Percentiles rank a stretch among this genome's conserved stretches.
These are phyloP conservation scores for Podaxis rugospora DNA, from an alignment of 768 basidiomycete genomes.

Conservation along the genomic window DNA sequence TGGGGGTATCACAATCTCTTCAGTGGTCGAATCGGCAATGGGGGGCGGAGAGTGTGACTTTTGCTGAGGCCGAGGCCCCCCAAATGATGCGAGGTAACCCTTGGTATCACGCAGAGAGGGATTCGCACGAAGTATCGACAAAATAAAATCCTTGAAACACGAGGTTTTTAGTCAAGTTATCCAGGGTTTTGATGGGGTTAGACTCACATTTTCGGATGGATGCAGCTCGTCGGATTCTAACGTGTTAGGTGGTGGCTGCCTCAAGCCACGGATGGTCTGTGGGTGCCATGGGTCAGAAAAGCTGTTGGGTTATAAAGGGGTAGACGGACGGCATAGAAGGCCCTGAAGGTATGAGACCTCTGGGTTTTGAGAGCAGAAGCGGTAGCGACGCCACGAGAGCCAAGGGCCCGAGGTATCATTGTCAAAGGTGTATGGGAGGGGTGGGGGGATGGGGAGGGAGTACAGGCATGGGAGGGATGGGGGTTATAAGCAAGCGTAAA, in stretches of 20 bases:
- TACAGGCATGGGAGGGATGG: conserved; percentile 25
- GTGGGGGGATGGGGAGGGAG: conserved; percentile 16
- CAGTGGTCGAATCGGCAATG: conserved; percentile 21
- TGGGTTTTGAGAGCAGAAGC: conserved; percentile 28
- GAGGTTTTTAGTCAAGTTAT: conserved; percentile 4
- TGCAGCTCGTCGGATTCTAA: conserved; percentile 31
- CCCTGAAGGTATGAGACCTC: conserved; percentile 39
- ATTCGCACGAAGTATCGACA: conserved; percentile 89
- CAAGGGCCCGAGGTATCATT: conserved; percentile 35
- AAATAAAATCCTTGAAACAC: conserved; percentile 79
- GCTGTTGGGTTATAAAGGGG: neutral
- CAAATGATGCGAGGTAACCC: conserved; percentile 90
- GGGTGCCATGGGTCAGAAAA: neutral
- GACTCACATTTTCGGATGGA: conserved; percentile 48
- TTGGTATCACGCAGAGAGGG: conserved; percentile 90
- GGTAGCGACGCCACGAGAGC: conserved; percentile 19
- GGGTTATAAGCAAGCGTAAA: conserved; percentile 27
- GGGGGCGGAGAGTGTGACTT: neutral
- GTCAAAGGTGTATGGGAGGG: conserved; percentile 10
- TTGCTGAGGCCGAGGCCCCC: conserved; percentile 45
- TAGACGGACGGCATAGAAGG: conserved; percentile 52
- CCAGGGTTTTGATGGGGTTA: conserved; percentile 1
- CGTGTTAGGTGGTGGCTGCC: conserved; percentile 28
- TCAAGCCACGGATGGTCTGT: conserved; percentile 39
- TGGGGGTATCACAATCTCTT: conserved; percentile 24